phyloP scores from a whole-genome alignment of 441 rosid species.

The Euphorbia celastroides region DNA sequence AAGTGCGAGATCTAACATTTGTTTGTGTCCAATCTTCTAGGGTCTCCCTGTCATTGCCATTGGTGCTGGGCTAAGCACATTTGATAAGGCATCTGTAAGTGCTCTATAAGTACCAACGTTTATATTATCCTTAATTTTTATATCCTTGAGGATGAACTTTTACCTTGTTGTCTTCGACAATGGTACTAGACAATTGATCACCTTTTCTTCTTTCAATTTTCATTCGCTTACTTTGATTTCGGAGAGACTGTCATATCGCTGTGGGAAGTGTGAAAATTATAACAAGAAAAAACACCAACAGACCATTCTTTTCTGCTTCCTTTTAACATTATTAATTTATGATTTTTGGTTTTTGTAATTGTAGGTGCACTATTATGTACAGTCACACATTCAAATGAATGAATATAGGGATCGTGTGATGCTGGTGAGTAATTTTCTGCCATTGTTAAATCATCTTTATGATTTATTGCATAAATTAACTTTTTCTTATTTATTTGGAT shows the following conservation, averaged over 20 bases:
- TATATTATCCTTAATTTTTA: too few species aligned
- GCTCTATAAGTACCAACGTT: slow-evolving; percentile 4
- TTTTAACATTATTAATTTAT: slow-evolving; percentile 14
- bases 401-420: slow-evolving; percentile 83
- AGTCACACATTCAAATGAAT: slow-evolving; percentile 93
- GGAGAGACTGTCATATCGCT: too few species aligned
- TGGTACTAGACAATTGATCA: too few species aligned
- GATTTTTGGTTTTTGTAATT: slow-evolving; percentile 10
- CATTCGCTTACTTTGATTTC: too few species aligned
- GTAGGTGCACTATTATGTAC: slow-evolving; percentile 84
- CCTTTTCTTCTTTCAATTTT: too few species aligned
- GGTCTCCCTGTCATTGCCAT: slow-evolving; percentile 84
- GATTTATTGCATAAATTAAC: slow-evolving; percentile 52
- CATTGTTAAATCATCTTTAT: too few species aligned
- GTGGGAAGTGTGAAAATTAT: too few species aligned
- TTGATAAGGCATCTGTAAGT: slow-evolving; percentile 95
- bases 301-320: too few species aligned
- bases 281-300: too few species aligned
- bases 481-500: too few species aligned
- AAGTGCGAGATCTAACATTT: not conserved
- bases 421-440: slow-evolving; percentile 70
- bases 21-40: slow-evolving; percentile 43
- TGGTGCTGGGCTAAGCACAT: slow-evolving; percentile 84
- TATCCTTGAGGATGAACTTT: too few species aligned
- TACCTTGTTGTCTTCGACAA: not conserved